Percentiles rank a stretch among this genome's conserved stretches.
These are phyloP conservation scores for Tolypocladium album DNA, from an alignment of 2,329 filamentous ascomycete species.

Conservation along the genomic window DNA sequence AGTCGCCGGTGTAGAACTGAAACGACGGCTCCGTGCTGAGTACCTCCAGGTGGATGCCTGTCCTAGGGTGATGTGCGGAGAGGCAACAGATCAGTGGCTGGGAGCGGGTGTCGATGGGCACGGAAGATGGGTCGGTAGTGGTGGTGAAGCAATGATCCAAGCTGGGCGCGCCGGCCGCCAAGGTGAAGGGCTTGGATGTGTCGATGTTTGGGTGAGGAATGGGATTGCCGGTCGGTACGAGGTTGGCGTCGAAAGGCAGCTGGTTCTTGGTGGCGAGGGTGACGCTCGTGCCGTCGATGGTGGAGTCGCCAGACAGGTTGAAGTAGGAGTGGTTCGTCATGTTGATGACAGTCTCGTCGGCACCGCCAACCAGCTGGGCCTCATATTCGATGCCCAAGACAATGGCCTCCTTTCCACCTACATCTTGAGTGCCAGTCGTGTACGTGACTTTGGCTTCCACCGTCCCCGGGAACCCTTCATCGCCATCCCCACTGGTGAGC, in stretches of 20 bases:
- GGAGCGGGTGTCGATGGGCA: constrained; percentile 56
- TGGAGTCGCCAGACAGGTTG: constrained; percentile 44
- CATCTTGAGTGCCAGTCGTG: constrained; percentile 57
- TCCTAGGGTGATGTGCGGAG: constrained; percentile 61
- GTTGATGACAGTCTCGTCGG: constrained; percentile 84
- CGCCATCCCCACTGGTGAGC: constrained; percentile 63
- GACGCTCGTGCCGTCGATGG: constrained; percentile 49
- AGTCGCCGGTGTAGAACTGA: constrained; percentile 91
- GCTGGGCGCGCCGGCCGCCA: constrained; percentile 60
- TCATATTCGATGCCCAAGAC: constrained; percentile 84
- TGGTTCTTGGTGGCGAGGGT: constrained; percentile 56
- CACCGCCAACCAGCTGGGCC: constrained; percentile 66
- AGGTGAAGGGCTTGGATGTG: constrained; percentile 56
- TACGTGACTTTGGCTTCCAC: constrained; percentile 73
- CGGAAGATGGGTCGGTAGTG: constrained; percentile 46
- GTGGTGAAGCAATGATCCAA: constrained; percentile 89
- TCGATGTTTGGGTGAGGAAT: constrained; percentile 53
- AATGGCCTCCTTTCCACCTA: constrained; percentile 51
- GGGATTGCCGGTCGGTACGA: constrained; percentile 64
- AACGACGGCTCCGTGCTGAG: constrained; percentile 89
- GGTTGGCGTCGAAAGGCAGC: constrained; percentile 60
- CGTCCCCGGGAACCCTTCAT: constrained; percentile 83
- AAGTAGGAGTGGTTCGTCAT: constrained; percentile 92
- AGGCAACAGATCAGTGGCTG: constrained; percentile 56
- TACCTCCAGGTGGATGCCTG: constrained; percentile 74